Evolutionary conservation across 768 basidiomycete genomes (phyloP).

Genomic region (Boletus rex-veris): DNA sequence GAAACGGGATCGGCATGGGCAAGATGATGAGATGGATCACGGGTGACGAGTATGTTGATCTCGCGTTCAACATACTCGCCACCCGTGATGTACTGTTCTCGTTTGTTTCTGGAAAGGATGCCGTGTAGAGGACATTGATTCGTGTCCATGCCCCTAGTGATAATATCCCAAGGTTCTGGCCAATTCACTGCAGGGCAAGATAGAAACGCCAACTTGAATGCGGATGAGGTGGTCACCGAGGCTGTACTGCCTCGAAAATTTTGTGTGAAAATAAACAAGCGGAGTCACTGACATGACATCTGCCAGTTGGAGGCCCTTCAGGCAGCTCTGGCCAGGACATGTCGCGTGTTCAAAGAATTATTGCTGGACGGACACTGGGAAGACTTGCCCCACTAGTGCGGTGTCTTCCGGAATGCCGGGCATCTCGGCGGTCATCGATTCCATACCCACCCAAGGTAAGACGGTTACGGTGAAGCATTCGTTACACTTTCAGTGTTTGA

Average conservation of each 20-base stretch:
- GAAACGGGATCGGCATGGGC: slow-evolving; percentile 58
- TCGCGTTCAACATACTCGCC: slow-evolving; percentile 61
- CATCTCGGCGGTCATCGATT: not conserved
- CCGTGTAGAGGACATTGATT: not conserved
- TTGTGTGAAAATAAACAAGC: too few relatives aligned
- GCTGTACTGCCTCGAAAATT: too few relatives aligned
- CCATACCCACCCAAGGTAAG: not conserved
- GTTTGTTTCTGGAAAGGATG: not conserved
- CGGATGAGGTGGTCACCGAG: too few relatives aligned
- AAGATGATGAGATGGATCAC: slow-evolving; percentile 39
- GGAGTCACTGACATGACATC: too few relatives aligned
- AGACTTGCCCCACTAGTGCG: not conserved
- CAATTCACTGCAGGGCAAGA: too few relatives aligned
- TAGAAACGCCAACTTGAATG: too few relatives aligned
- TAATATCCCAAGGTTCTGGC: too few relatives aligned
- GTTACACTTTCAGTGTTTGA: not conserved
- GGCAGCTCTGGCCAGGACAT: not conserved
- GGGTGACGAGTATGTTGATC: slow-evolving; percentile 52
- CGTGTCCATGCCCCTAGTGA: too few relatives aligned
- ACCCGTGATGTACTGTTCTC: slow-evolving; percentile 36
- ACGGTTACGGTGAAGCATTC: not conserved
- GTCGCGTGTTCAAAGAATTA: not conserved
- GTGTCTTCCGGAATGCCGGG: not conserved
- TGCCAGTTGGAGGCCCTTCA: too few relatives aligned
- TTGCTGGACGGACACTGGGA: not conserved